A percentile compares a stretch with the other conserved stretches of the same genome.
These are phyloP conservation scores for Extremus antarcticus DNA, from an alignment of 495 filamentous ascomycete genomes.

Conservation along the genomic window DNA sequence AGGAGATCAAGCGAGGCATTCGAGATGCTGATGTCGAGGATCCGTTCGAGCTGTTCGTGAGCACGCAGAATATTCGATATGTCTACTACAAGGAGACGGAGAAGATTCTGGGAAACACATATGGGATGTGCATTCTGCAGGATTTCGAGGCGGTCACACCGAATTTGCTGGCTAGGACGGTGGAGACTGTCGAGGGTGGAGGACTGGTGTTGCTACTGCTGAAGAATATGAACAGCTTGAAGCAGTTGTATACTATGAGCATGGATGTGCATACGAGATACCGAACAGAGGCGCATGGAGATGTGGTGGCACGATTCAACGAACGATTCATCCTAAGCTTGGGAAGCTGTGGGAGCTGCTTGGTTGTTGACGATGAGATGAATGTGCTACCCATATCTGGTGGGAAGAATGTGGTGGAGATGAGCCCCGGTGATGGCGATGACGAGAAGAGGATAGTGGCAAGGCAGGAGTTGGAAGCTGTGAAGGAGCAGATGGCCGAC, in stretches of 20 bases:
- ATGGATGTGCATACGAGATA: conserved; percentile 99
- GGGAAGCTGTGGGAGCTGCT: conserved; percentile 83
- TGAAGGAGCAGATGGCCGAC: conserved; percentile 79
- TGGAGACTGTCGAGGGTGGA: conserved; percentile 96
- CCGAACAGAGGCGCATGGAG: conserved; percentile 89
- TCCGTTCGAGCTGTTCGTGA: conserved; percentile 96
- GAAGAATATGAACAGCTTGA: conserved; percentile 94
- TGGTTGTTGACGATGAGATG: conserved; percentile 95
- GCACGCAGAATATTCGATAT: conserved; percentile 93
- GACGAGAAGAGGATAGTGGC: conserved; percentile 51
- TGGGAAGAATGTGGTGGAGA: conserved; percentile 72
- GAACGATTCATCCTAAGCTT: conserved; percentile 94
- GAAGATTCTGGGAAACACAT: conserved; percentile 96
- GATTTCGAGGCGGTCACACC: conserved; percentile 98
- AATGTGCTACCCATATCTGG: conserved; percentile 97
- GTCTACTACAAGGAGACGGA: conserved; percentile 99
- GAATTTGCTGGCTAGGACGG: conserved; percentile 84
- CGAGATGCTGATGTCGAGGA: conserved; percentile 92
- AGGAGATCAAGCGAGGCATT: conserved; percentile 91
- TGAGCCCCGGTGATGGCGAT: conserved; percentile 58
- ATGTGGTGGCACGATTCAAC: conserved; percentile 94
- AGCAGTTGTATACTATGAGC: conserved; percentile 91
- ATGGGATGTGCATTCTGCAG: conserved; percentile 96
- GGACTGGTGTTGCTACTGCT: conserved; percentile 81
- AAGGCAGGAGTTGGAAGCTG: conserved; percentile 68